phyloP scores from a whole-genome alignment of 2,329 filamentous ascomycete genomes.

The Akanthomyces dipterigenus region DNA sequence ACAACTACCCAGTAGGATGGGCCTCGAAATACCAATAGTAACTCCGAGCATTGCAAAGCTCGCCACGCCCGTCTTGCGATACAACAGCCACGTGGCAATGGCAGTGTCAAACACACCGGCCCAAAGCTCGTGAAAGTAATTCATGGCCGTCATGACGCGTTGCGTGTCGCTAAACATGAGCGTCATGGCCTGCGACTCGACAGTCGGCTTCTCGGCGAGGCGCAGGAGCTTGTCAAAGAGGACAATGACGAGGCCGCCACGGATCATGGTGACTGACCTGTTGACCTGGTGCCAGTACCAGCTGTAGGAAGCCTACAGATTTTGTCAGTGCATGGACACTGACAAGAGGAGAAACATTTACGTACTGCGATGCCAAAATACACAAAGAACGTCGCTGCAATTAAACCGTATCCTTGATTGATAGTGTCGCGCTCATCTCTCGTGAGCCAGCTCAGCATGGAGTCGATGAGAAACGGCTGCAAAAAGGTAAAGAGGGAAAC shows the following conservation, averaged over 20 bases:
- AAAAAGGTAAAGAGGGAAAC: neutral
- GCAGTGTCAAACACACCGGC: neutral
- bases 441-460: neutral
- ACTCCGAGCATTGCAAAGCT: neutral
- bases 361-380: neutral
- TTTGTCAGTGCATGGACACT: neutral
- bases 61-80: neutral
- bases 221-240: conserved; percentile 3
- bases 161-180: conserved; percentile 8
- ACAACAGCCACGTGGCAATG: neutral
- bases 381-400: neutral
- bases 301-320: neutral
- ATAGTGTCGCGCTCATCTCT: neutral
- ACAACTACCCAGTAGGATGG: neutral
- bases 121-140: conserved; percentile 5
- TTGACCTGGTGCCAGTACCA: conserved; percentile 7
- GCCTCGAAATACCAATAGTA: neutral
- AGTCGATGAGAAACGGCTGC: neutral
- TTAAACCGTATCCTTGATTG: neutral
- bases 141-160: conserved; percentile 1
- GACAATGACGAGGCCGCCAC: neutral
- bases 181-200: neutral
- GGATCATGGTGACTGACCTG: neutral
- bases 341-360: too few species aligned
- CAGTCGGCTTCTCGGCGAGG: neutral